A percentile compares a stretch with the other conserved stretches of the same genome.
These are phyloP conservation scores for Fusarium tjaetaba DNA, from an alignment of 2,329 filamentous ascomycete species.

Conservation along the genomic window DNA sequence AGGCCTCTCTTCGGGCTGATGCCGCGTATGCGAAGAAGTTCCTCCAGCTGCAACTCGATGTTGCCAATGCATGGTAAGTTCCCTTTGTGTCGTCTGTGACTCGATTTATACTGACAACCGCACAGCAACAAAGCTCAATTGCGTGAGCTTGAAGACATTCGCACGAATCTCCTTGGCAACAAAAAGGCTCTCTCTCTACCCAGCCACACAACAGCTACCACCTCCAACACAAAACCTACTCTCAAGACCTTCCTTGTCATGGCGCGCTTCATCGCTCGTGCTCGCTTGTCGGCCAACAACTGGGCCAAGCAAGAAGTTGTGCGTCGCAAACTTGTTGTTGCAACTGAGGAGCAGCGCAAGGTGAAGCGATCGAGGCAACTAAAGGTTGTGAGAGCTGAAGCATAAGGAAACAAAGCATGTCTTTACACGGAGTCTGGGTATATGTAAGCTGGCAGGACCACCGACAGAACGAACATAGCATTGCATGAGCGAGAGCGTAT, in stretches of 20 bases:
- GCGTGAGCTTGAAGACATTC: conserved; percentile 84
- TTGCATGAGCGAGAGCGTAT: conserved; percentile 15
- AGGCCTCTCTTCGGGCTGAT: conserved; percentile 81
- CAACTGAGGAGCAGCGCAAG: conserved; percentile 58
- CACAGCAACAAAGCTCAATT: conserved; percentile 91
- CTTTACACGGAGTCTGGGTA: not conserved
- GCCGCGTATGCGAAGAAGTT: conserved; percentile 89
- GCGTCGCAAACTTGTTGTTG: conserved; percentile 59
- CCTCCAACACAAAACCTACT: conserved; percentile 36
- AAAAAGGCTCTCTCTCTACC: conserved; percentile 50
- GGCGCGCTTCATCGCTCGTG: conserved; percentile 63
- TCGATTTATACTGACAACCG: conserved; percentile 13
- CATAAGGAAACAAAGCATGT: conserved; percentile 8
- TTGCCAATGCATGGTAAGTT: conserved; percentile 90
- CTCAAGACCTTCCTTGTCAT: conserved; percentile 58
- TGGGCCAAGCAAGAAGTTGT: conserved; percentile 65
- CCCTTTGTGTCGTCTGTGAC: conserved; percentile 1
- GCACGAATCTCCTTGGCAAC: conserved; percentile 53
- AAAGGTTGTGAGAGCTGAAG: conserved; percentile 53
- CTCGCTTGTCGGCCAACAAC: conserved; percentile 57
- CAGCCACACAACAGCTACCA: conserved; percentile 28
- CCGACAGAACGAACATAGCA: conserved; percentile 12
- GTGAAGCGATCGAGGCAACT: conserved; percentile 55
- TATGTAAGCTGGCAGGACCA: not conserved
- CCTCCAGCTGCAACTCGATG: conserved; percentile 79